Conservation (phyloP, 1,284 basidiomycete species). For the Microbotryum silenes-acaulis region DNA sequence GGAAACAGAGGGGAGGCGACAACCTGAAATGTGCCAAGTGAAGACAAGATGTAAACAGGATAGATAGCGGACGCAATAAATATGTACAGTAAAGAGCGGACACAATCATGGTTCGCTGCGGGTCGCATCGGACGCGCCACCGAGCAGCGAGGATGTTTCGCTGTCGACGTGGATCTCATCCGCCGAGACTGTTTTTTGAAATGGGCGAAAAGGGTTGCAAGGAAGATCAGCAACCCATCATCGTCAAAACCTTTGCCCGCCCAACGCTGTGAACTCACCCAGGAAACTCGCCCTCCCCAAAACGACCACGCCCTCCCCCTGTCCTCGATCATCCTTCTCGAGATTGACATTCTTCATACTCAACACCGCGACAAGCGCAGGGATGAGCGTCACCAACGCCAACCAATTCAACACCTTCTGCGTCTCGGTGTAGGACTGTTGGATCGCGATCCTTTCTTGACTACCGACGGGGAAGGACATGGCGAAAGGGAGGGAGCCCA, state of each 20-base stretch:
- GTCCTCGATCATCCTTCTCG: slow-evolving; percentile 14
- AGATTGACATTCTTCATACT: slow-evolving; percentile 33
- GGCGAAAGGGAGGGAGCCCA: slow-evolving; percentile 33
- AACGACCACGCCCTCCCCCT: slow-evolving; percentile 28
- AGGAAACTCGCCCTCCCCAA: slow-evolving; percentile 28
- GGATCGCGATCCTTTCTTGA: slow-evolving; percentile 29
- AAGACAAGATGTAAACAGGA: too few relatives aligned
- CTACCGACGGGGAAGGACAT: slow-evolving; percentile 31
- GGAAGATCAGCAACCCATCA: background rate
- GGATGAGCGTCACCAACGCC: slow-evolving; percentile 26
- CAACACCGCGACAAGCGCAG: slow-evolving; percentile 24
- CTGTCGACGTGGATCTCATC: slow-evolving; percentile 8
- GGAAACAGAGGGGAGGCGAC: too few relatives aligned
- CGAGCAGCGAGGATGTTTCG: slow-evolving; percentile 18
- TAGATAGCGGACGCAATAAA: too few relatives aligned
- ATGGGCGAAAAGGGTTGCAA: background rate
- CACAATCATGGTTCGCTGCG: too few relatives aligned
- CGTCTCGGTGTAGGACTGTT: slow-evolving; percentile 33
- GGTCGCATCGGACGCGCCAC: background rate
- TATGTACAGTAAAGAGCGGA: too few relatives aligned
- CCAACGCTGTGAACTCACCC: slow-evolving; percentile 7
- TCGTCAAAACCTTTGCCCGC: background rate
- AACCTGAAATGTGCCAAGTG: too few relatives aligned
- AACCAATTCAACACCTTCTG: slow-evolving; percentile 33
- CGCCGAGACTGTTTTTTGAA: background rate